Percentiles rank a stretch among this genome's conserved stretches.
Evolutionary conservation across 148 eudicot genomes (phyloP).

Genomic region (Polygonum aviculare): DNA sequence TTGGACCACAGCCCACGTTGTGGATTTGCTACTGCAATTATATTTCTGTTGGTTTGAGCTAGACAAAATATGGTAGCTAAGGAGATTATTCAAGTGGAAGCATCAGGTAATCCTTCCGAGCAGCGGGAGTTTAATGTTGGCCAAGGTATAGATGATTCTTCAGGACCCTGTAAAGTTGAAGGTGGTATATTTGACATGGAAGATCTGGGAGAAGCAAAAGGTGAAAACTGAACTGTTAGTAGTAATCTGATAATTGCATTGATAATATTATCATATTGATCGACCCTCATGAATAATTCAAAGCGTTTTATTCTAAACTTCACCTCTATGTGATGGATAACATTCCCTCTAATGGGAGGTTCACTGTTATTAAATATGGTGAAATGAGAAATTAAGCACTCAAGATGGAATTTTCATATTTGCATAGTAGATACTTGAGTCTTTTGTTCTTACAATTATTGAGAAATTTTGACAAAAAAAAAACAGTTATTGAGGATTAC

Average conservation of each 20-base stretch:
- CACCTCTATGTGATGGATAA: neutral
- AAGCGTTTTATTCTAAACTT: neutral
- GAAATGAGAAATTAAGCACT: neutral
- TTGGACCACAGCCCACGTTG: neutral
- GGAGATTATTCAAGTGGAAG: neutral
- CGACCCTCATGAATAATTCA: neutral
- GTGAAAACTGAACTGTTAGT: neutral
- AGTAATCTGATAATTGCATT: neutral
- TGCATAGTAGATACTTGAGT: neutral
- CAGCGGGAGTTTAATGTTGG: neutral
- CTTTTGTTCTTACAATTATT: neutral
- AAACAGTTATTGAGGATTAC: neutral
- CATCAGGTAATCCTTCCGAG: neutral
- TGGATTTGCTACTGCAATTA: neutral
- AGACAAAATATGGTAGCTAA: conserved; percentile 7
- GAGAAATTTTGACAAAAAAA: no score
- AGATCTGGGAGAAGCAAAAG: conserved; percentile 16
- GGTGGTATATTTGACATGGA: conserved; percentile 24
- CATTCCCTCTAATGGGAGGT: neutral
- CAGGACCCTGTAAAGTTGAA: conserved; percentile 1
- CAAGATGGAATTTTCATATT: neutral
- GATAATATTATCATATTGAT: neutral
- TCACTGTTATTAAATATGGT: neutral
- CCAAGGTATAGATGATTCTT: conserved; percentile 14
- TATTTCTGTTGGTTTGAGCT: neutral